Conservation (phyloP, 768 basidiomycete species). For the Paxillus involutus region DNA sequence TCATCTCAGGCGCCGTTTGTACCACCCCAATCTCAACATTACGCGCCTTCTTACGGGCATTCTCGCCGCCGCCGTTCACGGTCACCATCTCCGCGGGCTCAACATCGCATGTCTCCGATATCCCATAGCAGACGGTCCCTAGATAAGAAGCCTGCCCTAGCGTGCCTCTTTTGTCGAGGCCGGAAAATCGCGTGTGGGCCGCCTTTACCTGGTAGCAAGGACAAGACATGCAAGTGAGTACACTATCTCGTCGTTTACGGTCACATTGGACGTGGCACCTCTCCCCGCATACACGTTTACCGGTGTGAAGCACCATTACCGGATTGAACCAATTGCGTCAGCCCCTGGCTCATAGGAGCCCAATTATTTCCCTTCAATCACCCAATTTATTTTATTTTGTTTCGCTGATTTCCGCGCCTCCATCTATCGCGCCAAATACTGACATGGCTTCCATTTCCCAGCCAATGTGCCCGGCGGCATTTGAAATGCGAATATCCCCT, state of each 20-base stretch:
- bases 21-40: slow-evolving; percentile 12
- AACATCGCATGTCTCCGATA: slow-evolving; percentile 19
- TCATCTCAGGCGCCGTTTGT: slow-evolving; percentile 6
- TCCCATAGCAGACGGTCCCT: slow-evolving; percentile 24
- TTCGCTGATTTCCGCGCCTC: slow-evolving; percentile 29
- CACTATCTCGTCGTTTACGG: neutral
- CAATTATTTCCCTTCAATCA: slow-evolving; percentile 21
- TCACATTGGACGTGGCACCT: neutral
- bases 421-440: neutral
- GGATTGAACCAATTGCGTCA: slow-evolving; percentile 3
- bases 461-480: slow-evolving; percentile 71
- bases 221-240: slow-evolving; percentile 68
- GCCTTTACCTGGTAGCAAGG: slow-evolving; percentile 49
- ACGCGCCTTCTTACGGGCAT: slow-evolving; percentile 10
- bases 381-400: slow-evolving; percentile 9
- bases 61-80: slow-evolving; percentile 22
- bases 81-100: slow-evolving; percentile 26
- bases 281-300: slow-evolving; percentile 10
- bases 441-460: slow-evolving; percentile 33
- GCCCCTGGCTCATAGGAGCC: neutral
- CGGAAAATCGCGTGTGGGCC: slow-evolving; percentile 72
- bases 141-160: slow-evolving; percentile 59
- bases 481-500: slow-evolving; percentile 71
- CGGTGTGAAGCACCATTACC: slow-evolving; percentile 12
- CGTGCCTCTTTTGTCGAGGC: slow-evolving; percentile 65